A percentile compares a stretch with the other conserved stretches of the same genome.
Evolutionary conservation across 495 filamentous ascomycete genomes (phyloP).

Genomic region (Choiromyces venosus): DNA sequence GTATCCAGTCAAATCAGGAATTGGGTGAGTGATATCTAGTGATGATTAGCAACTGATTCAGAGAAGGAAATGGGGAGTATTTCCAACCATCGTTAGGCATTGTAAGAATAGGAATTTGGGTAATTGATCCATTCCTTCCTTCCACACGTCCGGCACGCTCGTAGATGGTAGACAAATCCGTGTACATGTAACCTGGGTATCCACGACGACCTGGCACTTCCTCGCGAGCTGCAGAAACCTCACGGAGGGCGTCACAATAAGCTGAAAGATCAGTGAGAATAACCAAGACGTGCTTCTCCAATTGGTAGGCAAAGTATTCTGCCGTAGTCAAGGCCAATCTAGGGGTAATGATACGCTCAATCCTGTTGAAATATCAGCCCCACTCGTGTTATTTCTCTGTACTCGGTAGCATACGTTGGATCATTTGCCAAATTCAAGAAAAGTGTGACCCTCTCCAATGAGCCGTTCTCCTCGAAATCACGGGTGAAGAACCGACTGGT

Average conservation of each 20-base stretch:
- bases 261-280: constrained; percentile 97
- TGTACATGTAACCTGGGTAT: constrained; percentile 99
- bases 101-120: constrained; percentile 95
- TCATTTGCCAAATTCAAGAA: constrained; percentile 99
- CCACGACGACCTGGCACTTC: constrained; percentile 99
- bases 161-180: constrained; percentile 99
- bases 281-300: constrained; percentile 98
- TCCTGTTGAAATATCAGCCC: constrained; percentile 52
- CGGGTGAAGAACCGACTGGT: constrained; percentile 97
- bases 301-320: constrained; percentile 99
- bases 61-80: neutral
- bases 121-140: constrained; percentile 96
- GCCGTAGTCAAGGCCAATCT: constrained; percentile 97
- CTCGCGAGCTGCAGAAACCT: constrained; percentile 81
- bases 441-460: constrained; percentile 90
- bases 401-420: constrained; percentile 65
- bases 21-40: constrained; percentile 94
- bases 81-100: constrained; percentile 92
- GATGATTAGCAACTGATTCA: constrained; percentile 26
- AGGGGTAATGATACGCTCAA: constrained; percentile 99
- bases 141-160: constrained; percentile 98
- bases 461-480: constrained; percentile 99
- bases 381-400: neutral
- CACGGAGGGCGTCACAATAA: constrained; percentile 97
- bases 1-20: constrained; percentile 97